phyloP scores from a whole-genome alignment of 306 rosid genomes.

The Astragalus membranaceus region DNA sequence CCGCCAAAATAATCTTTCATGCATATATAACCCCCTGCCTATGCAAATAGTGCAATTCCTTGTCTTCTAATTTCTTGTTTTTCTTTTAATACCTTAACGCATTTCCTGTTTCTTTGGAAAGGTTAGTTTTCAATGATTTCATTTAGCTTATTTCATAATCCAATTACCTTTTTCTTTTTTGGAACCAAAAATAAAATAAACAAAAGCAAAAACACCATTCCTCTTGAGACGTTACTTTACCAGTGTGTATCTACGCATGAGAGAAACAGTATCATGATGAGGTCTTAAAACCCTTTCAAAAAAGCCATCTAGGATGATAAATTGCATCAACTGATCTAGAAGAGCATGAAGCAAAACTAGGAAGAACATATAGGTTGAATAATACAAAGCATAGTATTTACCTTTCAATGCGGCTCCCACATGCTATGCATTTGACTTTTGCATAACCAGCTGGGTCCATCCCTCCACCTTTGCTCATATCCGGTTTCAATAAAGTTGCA shows the following conservation, averaged over 20 bases:
- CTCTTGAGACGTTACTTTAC: neutral
- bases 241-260: neutral
- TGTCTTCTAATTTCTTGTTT: neutral
- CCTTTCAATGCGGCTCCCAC: slow-evolving; percentile 72
- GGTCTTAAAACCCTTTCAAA: slow-evolving; percentile 3
- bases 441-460: slow-evolving; percentile 98
- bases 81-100: neutral
- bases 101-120: neutral
- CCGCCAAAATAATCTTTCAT: neutral
- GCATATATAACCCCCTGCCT: neutral
- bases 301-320: neutral
- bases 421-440: slow-evolving; percentile 87
- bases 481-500: slow-evolving; percentile 88
- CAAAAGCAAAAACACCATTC: neutral
- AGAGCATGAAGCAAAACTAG: slow-evolving; percentile 9
- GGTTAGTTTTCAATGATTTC: neutral
- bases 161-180: neutral
- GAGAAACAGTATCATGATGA: neutral
- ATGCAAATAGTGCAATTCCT: neutral
- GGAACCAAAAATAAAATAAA: slow-evolving; percentile 1
- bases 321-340: slow-evolving; percentile 14
- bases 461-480: slow-evolving; percentile 85
- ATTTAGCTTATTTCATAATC: neutral
- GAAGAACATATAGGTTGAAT: slow-evolving; percentile 4
- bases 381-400: slow-evolving; percentile 24